Evolutionary conservation across 2,329 filamentous ascomycete species (phyloP).

Genomic region (Domatiomyces catenatus): DNA sequence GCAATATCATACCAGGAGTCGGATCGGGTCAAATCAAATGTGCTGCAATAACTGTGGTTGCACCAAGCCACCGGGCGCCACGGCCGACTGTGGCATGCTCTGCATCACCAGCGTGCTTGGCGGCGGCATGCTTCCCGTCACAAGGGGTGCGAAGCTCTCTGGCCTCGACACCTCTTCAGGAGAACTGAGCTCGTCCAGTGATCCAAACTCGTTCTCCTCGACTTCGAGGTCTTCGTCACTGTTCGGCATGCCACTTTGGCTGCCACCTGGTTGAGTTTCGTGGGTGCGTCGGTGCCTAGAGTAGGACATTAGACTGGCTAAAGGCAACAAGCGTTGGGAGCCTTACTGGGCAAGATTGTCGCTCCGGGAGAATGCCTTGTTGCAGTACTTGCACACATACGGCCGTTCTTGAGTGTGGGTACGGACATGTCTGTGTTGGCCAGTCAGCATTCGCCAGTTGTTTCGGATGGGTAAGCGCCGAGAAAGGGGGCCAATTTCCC

Average conservation of each 20-base stretch:
- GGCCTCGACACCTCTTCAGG: constrained; percentile 20
- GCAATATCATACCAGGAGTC: too few species aligned
- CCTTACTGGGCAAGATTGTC: constrained; percentile 96
- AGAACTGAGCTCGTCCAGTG: constrained; percentile 64
- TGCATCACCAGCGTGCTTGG: constrained; percentile 16
- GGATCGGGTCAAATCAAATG: not conserved
- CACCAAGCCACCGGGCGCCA: constrained; percentile 16
- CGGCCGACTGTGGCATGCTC: constrained; percentile 15
- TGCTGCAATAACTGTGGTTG: constrained; percentile 18
- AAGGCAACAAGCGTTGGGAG: not conserved
- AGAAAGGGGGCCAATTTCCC: not conserved
- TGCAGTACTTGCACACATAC: constrained; percentile 94
- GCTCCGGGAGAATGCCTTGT: constrained; percentile 95
- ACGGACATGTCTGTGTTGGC: constrained; percentile 64
- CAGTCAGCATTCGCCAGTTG: constrained; percentile 34
- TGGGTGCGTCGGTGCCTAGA: constrained; percentile 60
- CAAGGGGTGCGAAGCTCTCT: constrained; percentile 8
- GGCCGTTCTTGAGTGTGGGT: constrained; percentile 98
- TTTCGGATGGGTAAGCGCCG: constrained; percentile 6
- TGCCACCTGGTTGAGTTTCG: constrained; percentile 52
- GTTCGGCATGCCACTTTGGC: constrained; percentile 18
- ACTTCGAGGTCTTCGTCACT: constrained; percentile 77
- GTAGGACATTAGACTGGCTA: constrained; percentile 4
- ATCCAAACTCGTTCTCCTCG: constrained; percentile 70
- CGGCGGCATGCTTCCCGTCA: constrained; percentile 15